Evolutionary conservation across 2,329 filamentous ascomycete species (phyloP), one percentile per base, ranked within the genome.

Genomic region (Hysterium pulicare): DNA sequence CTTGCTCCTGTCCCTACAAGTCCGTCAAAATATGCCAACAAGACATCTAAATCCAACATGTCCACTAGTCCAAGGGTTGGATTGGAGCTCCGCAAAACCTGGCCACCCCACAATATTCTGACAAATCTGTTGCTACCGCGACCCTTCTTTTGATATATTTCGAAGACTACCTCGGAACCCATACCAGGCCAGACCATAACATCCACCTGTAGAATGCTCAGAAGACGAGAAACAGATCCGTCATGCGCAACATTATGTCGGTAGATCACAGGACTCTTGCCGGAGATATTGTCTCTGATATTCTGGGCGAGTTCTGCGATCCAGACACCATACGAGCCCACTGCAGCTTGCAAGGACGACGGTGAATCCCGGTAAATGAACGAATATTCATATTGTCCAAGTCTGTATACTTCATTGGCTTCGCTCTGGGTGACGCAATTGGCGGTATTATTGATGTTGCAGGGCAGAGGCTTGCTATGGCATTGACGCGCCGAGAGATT

Each of bases 141-240:
- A 33, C 38, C 53, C n/a, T 26, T 46, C 23, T 52, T 38, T n/a
- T 46, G 38, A 22, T 66, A 90, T 22, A 90, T 59, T 69, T 91
- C 87, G 59, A 90, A 89, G 0, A 90, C 78, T 0, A 91, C 73
- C 67, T 91, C 87, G 8, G 80, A 74, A 0, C 87, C 87, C 86
- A 91, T 90, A 0, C 87, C 87, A 0, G 87, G 87, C 87, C 87
- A 91, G 1, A 89, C 81, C 86, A 91, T 91, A 40, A 73, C 63
- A 17, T 88, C 82, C 1, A 86, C 57, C 67, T 91, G 87, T 57
- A 93, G 59, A 13, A 90, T 75, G 2, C 79, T 79, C 17, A 93
- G 69, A 5, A 91, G 55, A 2, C 81, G 70, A 9, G 83, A 81
- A 5, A 90, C 58, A 3, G 80, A 84, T 2, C 87, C 88, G 54